These are phyloP conservation scores for Mucor sp. DNA, from an alignment of 371 early-diverging fungal species.

Conservation along the genomic window DNA sequence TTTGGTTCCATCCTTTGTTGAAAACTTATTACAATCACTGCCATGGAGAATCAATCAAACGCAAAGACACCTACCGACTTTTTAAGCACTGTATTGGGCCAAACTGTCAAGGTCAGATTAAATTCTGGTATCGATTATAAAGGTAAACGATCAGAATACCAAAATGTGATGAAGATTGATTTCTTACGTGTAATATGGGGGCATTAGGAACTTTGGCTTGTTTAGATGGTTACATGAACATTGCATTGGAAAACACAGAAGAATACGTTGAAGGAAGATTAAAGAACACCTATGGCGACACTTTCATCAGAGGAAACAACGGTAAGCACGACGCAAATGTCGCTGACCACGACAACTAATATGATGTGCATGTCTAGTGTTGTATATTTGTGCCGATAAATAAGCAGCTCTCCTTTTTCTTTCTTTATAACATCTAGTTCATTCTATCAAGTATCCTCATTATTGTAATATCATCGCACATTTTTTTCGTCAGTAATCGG, in stretches of 20 bases:
- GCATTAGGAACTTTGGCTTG: constrained; percentile 86
- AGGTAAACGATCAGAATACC: constrained; percentile 51
- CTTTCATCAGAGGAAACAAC: constrained; percentile 97
- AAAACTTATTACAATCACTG: neutral
- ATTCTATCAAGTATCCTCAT: neutral
- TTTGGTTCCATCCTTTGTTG: constrained; percentile 3
- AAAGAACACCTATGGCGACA: constrained; percentile 93
- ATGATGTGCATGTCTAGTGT: constrained; percentile 24
- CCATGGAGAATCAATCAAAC: constrained; percentile 32
- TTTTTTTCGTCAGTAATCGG: neutral
- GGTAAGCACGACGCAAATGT: constrained; percentile 54
- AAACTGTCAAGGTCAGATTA: constrained; percentile 87
- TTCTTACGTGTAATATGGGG: neutral
- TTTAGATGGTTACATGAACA: constrained; percentile 99
- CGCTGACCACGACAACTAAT: neutral
- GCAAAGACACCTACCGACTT: constrained; percentile 81
- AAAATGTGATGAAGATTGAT: neutral
- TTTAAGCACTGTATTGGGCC: constrained; percentile 75
- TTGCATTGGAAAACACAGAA: constrained; percentile 95
- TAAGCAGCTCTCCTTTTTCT: constrained; percentile 4
- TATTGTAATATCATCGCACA: constrained; percentile 1
- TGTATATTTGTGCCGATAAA: constrained; percentile 52
- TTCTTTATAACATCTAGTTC: constrained; percentile 8
- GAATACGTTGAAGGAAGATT: constrained; percentile 93
- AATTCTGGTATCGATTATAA: constrained; percentile 95